A percentile compares a stretch with the other conserved stretches of the same genome.
phyloP scores from a whole-genome alignment of 1,284 basidiomycete species.

The Polyporus tsugae region DNA sequence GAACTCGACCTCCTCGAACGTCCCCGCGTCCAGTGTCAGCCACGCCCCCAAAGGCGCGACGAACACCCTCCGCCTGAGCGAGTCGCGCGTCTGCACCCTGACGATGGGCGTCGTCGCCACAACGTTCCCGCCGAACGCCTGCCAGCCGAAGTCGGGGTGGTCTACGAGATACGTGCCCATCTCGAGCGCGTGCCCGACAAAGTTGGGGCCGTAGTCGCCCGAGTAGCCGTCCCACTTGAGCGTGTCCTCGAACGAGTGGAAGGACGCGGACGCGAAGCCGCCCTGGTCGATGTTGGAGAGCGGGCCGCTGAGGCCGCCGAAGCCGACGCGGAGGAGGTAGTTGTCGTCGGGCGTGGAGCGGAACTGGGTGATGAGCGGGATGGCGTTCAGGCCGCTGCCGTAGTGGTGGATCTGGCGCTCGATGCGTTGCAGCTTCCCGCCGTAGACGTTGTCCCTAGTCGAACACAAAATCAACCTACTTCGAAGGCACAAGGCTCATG shows the following conservation, averaged over 20 bases:
- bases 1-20: conserved; percentile 57
- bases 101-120: conserved; percentile 50
- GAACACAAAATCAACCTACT: not conserved
- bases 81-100: conserved; percentile 55
- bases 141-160: conserved; percentile 69
- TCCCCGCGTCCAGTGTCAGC: conserved; percentile 61
- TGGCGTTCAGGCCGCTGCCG: conserved; percentile 64
- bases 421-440: conserved; percentile 62
- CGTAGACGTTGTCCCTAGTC: conserved; percentile 64
- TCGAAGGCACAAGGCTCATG: not conserved
- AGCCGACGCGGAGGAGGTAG: conserved; percentile 62
- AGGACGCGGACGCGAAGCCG: conserved; percentile 65
- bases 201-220: conserved; percentile 69
- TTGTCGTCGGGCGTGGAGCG: conserved; percentile 56
- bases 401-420: conserved; percentile 70
- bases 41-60: conserved; percentile 58
- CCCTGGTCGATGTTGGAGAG: conserved; percentile 63
- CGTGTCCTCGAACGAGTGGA: conserved; percentile 66
- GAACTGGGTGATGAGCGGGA: conserved; percentile 61
- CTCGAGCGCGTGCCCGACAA: conserved; percentile 63
- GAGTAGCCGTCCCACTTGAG: conserved; percentile 67
- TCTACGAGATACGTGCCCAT: conserved; percentile 61
- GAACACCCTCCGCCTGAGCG: conserved; percentile 59
- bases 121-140: conserved; percentile 64
- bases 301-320: conserved; percentile 60